phyloP scores from a whole-genome alignment of 140 eudicot species.

The Flaveria floridana region DNA sequence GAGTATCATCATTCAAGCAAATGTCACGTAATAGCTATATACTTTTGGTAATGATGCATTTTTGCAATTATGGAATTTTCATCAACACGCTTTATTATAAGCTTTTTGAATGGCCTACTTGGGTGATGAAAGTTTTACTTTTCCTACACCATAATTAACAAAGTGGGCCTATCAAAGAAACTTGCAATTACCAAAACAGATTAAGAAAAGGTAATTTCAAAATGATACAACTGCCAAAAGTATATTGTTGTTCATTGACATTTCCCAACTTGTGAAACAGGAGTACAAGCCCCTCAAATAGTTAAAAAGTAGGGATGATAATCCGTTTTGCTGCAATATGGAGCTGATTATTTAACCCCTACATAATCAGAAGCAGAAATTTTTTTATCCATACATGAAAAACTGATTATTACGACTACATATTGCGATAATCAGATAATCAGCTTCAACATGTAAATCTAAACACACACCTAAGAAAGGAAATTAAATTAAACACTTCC shows the following conservation, averaged over 20 bases:
- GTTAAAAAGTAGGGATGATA: neutral
- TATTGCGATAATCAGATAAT: constrained; percentile 2
- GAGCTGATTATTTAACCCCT: no score
- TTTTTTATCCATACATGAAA: neutral
- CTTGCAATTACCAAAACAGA: neutral
- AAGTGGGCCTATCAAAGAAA: neutral
- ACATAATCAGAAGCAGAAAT: no score
- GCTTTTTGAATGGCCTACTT: neutral
- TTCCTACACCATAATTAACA: neutral
- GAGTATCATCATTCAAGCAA: neutral
- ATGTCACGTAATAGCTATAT: neutral
- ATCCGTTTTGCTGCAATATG: neutral
- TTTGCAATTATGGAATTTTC: neutral
- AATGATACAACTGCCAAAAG: neutral
- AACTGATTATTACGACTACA: neutral
- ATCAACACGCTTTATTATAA: neutral
- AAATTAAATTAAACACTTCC: constrained; percentile 5
- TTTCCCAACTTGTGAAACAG: neutral
- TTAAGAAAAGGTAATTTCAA: neutral
- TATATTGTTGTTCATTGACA: no score
- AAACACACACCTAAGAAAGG: constrained; percentile 17
- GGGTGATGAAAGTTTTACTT: neutral
- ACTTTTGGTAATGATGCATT: neutral
- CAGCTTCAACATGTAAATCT: neutral
- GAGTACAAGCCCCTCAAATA: neutral